Evolutionary conservation across 2,329 filamentous ascomycete species (phyloP).

Genomic region (Aspergillus sp.): DNA sequence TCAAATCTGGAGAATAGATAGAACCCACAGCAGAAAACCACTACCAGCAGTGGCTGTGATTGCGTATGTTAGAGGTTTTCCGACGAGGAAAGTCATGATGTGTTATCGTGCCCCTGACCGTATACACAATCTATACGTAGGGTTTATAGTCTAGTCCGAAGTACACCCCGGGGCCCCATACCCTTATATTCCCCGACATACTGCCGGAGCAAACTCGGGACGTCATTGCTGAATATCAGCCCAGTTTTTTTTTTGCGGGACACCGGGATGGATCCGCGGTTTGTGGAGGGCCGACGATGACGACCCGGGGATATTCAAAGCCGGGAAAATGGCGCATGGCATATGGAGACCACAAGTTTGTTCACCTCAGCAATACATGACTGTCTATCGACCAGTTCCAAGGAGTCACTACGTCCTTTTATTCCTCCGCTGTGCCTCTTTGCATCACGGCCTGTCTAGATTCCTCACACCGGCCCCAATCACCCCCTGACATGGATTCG

Average conservation of each 20-base stretch:
- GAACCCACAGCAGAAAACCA: constrained; percentile 38
- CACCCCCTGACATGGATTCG: not conserved
- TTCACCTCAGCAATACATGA: not conserved
- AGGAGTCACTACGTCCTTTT: too few relatives aligned
- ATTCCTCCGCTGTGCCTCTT: not conserved
- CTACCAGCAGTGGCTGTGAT: constrained; percentile 43
- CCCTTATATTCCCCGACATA: not conserved
- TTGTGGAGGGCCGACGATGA: not conserved
- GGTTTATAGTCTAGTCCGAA: not conserved
- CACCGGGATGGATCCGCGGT: not conserved
- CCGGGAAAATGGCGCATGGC: not conserved
- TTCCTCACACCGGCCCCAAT: not conserved
- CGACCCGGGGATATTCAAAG: not conserved
- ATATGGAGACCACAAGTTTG: not conserved
- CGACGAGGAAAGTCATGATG: constrained; percentile 26
- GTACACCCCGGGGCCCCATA: not conserved
- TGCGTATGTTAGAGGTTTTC: constrained; percentile 38
- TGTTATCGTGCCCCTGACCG: not conserved
- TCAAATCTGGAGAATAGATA: constrained; percentile 14
- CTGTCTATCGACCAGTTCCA: too few relatives aligned
- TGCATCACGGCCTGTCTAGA: not conserved
- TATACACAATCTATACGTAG: not conserved
- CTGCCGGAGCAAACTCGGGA: constrained; percentile 1
- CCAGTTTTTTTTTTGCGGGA: not conserved
- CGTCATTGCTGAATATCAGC: not conserved